Base-by-base conservation (phyloP, 2,329 filamentous ascomycete genomes). In the Cladophialophora chaetospira region DNA sequence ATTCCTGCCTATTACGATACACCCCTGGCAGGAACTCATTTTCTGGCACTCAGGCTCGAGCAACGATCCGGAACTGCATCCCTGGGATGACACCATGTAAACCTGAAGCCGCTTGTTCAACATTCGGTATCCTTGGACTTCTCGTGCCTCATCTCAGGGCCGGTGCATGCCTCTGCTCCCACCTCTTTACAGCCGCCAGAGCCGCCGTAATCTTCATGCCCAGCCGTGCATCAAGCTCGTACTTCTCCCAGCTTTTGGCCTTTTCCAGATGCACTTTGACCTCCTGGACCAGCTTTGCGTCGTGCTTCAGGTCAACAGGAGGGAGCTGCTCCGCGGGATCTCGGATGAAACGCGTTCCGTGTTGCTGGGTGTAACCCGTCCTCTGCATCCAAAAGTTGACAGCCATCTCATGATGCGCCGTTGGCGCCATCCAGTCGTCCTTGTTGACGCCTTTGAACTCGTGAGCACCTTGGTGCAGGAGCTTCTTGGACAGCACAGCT, bases 321-420 rank as follows among this genome's bases (percentile, higher is more conserved):
- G 52, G 62, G 58, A 19, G 51, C 35, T 52, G 25, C 35, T 48
- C 46, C 17, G 54, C 57, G 11, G 67, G 35, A 33, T 49, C 33
- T 13, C 29, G 31, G 2, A 15, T 31, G 42, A 46, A 44, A 5
- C 52, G 53, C 62, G 53, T 73, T 66, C 28, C 75, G 26, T 71
- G 71, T 53, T 33, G 66, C 5, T 53, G 44, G 31, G 21, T 53
- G 61, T 73, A 79, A 48, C 60, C 73, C 58, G 70, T 70, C 6
- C 78, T 65, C 66, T 93, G 88, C 55, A 82, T 79, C 92, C 93
- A 99, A 1, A 87, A 77, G 53, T 89, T 84, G 5, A 88, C 90
- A 0, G 86, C 91, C 77, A 94, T 84, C 73, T 99, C 94, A 72
- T 97, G 97, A 63, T 90, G 80, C 1, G 88, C 91, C 0, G 86